Conservation (phyloP, 352 stramenopile genomes). For the Stephanocyclus meneghinianus region DNA sequence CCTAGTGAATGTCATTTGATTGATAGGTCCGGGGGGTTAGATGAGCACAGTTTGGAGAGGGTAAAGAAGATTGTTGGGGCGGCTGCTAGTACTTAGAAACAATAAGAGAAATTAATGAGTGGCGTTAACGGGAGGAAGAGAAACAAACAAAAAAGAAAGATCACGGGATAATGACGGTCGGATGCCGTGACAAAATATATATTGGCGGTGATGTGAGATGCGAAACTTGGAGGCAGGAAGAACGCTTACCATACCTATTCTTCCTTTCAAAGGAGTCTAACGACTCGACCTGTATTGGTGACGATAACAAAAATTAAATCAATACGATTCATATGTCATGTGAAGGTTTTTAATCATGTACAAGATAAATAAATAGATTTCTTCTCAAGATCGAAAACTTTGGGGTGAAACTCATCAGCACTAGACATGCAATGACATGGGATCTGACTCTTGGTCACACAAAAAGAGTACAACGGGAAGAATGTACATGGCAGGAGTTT, state of each 20-base stretch:
- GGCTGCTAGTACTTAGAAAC: neutral
- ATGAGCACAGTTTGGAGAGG: conserved; percentile 71
- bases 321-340: neutral
- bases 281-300: neutral
- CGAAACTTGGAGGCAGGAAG: too few species aligned
- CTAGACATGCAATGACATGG: too few species aligned
- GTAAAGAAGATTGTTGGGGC: conserved; percentile 78
- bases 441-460: too few species aligned
- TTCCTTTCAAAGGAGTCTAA: too few species aligned
- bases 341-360: neutral
- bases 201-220: too few species aligned
- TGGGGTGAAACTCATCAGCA: too few species aligned
- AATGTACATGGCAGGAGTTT: neutral
- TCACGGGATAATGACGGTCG: neutral
- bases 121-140: neutral
- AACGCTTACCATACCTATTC: too few species aligned
- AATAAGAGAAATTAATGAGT: neutral
- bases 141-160: neutral
- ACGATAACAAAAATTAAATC: neutral
- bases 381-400: neutral
- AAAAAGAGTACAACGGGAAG: too few species aligned
- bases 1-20: conserved; percentile 69
- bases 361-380: neutral
- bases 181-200: too few species aligned
- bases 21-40: conserved; percentile 24